Evolutionary conservation across 345 rosid genomes (phyloP), one percentile per base, ranked within the genome.

Genomic region (Populus deltoides): DNA sequence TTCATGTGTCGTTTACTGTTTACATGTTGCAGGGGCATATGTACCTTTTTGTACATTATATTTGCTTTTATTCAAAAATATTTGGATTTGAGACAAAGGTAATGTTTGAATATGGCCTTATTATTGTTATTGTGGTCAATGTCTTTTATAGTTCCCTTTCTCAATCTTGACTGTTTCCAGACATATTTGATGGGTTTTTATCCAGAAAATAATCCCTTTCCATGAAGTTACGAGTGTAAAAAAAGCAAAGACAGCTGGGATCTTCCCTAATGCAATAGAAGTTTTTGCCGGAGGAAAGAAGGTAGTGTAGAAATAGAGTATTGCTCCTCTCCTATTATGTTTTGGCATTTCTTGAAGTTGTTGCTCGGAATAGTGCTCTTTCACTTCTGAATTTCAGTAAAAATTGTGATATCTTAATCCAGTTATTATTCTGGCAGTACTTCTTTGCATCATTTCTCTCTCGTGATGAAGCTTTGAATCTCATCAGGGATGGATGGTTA

Each of bases 61-160:
- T 93, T 81, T 96, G 99, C 88, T 96, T 96, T 85, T 96, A 96
- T 82, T 93, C 99, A 65, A 96, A 96, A 87, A 96, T 96, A 75
- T 96, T 96, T 90, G 99, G 99, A 70, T 96, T 89, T 87, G 99
- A 96, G 89, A 96, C 99, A 41, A 96, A 96, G 98, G 99, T 93
- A 88, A 65, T 78, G 38, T 75, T 70, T 36, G 74, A 68, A 49
- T 12, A 49, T 79, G 66, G 61, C 27, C 43, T 35, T 59, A 68
- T 43, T 36, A 62, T 24, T 36, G 18, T 35, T 68, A 29, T 61
- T 33, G 74, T 25, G 1, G 62, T 51, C 57, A 75, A 9, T 72
- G 62, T 69, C 72, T 49, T 84, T 67, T 13, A 4, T 63, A 38
- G 68, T 72, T 57, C 43, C 75, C 38, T 27, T 79, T 68, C 35